Evolutionary conservation across 306 rosid genomes (phyloP).

Genomic region (Rubus parviflorus): DNA sequence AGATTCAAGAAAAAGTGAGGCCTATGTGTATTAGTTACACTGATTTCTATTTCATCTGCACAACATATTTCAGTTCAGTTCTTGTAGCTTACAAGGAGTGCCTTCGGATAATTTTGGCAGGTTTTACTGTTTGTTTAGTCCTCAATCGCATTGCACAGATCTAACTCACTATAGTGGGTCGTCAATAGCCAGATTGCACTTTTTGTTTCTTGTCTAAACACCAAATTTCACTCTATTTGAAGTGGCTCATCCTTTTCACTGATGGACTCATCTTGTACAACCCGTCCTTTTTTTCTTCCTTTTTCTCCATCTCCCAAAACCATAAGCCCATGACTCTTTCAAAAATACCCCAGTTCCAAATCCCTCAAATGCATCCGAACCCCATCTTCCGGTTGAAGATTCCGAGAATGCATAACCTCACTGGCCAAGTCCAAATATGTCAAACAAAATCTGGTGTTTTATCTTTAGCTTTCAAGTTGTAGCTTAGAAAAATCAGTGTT

Average conservation of each 20-base stretch:
- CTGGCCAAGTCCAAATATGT: neutral
- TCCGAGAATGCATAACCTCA: neutral
- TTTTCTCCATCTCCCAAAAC: neutral
- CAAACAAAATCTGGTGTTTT: neutral
- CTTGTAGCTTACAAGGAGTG: constrained; percentile 1
- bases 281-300: neutral
- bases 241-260: neutral
- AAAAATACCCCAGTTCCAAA: neutral
- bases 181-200: neutral
- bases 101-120: neutral
- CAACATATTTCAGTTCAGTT: neutral
- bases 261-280: neutral
- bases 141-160: neutral
- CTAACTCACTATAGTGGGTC: neutral
- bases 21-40: neutral
- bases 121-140: neutral
- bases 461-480: neutral
- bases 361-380: neutral
- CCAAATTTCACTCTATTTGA: neutral
- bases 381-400: neutral
- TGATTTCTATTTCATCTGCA: neutral
- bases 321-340: neutral
- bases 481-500: neutral
- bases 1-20: neutral
- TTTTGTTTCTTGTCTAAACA: neutral